Evolutionary conservation across 805 yeast genomes (phyloP), one percentile per base, ranked within the genome.

Genomic region (Alloascoidea africana): DNA sequence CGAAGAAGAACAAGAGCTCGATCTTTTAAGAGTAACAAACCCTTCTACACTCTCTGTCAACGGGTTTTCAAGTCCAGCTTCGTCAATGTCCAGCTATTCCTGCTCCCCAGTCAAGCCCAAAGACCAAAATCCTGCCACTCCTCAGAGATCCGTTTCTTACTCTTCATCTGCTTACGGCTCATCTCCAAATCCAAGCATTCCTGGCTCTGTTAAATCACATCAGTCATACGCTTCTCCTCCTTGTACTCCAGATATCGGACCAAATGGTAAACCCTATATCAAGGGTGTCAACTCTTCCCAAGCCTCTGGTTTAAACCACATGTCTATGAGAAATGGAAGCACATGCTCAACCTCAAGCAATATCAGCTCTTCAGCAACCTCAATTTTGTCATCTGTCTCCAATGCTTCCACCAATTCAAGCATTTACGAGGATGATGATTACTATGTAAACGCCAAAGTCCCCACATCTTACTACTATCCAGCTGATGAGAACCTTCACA

Each of bases 161-260:
- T 23, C 30, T 23, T 23, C 30, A 23, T 23, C 30, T 23, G 30
- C n/a, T 23, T 23, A 23, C n/a, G 8, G 13, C 30, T n/a, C 30
- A 23, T 8, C 30, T 23, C n/a, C 30, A 8, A 23, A 23, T 23
- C 30, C n/a, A 8, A 8, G 13, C n/a, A n/a, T 23, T 23, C n/a
- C n/a, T 8, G 30, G 8, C n/a, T n/a, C 30, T 23, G 8, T n/a
- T 8, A 23, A n/a, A 23, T 23, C 30, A 8, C 30, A 23, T 8
- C 30, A 23, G 8, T 23, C n/a, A n/a, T n/a, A n/a, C n/a, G n/a
- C 30, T 23, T 23, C 30, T 23, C 30, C 30, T 23, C 30, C 30
- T 23, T 23, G 30, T 23, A 23, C 30, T n/a, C 30, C 30, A 23
- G 30, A 23, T 23, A n/a, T n/a, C n/a, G n/a, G n/a, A n/a, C n/a